A percentile compares a stretch with the other conserved stretches of the same genome.
phyloP scores from a whole-genome alignment of 2,329 filamentous ascomycete species.

The Exophiala aquamarina region DNA sequence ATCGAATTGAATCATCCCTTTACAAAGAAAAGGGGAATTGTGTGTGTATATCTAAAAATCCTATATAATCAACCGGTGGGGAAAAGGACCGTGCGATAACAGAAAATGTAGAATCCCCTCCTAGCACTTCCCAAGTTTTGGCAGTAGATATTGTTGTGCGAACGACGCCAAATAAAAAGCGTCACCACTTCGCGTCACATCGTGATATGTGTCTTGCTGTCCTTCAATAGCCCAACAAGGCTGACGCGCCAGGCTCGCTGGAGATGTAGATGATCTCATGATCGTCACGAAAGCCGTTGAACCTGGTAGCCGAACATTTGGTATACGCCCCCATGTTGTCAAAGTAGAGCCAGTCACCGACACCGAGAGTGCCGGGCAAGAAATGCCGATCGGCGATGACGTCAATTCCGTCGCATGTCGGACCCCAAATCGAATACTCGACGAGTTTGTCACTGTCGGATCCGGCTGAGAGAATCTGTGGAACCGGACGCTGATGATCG shows the following conservation, averaged over 20 bases:
- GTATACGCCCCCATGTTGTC: slow-evolving; percentile 99
- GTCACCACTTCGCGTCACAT: neutral
- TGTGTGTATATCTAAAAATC: neutral
- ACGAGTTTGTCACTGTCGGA: slow-evolving; percentile 60
- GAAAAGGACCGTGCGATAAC: slow-evolving; percentile 16
- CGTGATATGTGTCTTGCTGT: neutral
- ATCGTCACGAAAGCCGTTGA: slow-evolving; percentile 93
- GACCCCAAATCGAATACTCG: slow-evolving; percentile 97
- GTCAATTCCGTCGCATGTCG: slow-evolving; percentile 97
- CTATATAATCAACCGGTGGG: slow-evolving; percentile 2
- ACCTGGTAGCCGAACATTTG: slow-evolving; percentile 93
- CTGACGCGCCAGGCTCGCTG: slow-evolving; percentile 83
- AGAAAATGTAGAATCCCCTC: slow-evolving; percentile 5
- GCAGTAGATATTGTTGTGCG: no score
- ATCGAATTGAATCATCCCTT: slow-evolving; percentile 18
- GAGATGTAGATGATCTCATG: slow-evolving; percentile 94
- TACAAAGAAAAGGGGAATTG: neutral
- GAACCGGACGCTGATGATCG: slow-evolving; percentile 88
- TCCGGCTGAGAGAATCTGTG: slow-evolving; percentile 69
- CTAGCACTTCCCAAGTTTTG: no score
- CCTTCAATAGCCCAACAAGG: slow-evolving; percentile 58
- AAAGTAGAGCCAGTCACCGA: slow-evolving; percentile 98
- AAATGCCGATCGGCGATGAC: slow-evolving; percentile 81
- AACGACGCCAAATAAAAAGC: no score
- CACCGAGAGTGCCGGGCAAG: slow-evolving; percentile 75